Percentiles rank a stretch among this genome's conserved stretches.
These are phyloP conservation scores for Psophocarpus tetragonolobus DNA, from an alignment of 306 rosid species.

Conservation along the genomic window DNA sequence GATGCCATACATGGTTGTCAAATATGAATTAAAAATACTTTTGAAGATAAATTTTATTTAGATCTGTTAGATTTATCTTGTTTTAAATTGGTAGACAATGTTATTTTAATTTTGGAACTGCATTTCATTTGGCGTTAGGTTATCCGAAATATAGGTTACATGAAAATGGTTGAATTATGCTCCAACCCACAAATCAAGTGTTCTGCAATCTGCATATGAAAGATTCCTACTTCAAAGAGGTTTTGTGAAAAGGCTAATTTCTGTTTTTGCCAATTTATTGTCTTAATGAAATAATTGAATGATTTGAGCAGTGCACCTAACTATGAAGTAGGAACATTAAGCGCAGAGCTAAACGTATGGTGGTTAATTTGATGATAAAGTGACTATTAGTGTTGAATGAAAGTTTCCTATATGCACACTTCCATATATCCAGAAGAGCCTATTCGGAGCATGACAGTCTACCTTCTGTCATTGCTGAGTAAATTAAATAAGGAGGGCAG, in stretches of 20 bases:
- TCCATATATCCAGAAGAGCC: background rate
- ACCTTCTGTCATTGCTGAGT: background rate
- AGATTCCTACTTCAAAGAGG: background rate
- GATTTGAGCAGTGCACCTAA: background rate
- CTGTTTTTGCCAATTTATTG: background rate
- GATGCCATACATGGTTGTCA: background rate
- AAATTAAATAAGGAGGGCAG: background rate
- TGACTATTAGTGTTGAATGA: background rate
- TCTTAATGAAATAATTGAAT: background rate
- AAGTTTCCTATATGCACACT: background rate
- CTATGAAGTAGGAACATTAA: background rate
- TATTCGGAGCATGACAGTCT: background rate
- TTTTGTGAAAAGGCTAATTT: background rate
- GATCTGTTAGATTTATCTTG: background rate
- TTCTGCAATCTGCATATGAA: background rate
- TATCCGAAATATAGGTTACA: background rate
- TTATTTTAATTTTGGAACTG: background rate
- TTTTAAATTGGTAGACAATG: background rate
- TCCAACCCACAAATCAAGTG: background rate
- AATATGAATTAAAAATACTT: background rate
- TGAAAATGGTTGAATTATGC: background rate
- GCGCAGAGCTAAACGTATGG: background rate
- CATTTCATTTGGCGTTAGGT: background rate
- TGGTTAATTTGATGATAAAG: conserved; percentile 4
- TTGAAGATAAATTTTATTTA: background rate